These are phyloP conservation scores for Colletotrichum sp. DNA, from an alignment of 2,329 filamentous ascomycete species.

Conservation along the genomic window DNA sequence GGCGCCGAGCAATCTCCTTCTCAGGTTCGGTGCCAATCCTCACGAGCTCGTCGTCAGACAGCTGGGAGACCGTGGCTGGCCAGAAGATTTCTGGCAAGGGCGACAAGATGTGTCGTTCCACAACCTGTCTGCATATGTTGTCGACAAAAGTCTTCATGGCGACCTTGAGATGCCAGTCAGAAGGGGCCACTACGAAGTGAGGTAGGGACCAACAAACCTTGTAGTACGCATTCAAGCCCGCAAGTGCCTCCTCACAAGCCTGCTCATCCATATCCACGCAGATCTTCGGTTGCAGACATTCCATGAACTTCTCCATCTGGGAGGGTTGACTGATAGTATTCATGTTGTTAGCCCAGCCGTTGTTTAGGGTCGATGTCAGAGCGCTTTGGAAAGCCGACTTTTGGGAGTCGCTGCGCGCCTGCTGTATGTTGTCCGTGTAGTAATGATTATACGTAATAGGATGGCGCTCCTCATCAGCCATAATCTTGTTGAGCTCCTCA, in stretches of 20 bases:
- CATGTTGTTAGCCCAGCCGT: accelerated
- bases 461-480: slow-evolving; percentile 31
- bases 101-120: slow-evolving; percentile 25
- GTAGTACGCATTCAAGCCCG: slow-evolving; percentile 27
- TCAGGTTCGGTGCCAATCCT: slow-evolving; percentile 7
- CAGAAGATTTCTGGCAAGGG: slow-evolving; percentile 8
- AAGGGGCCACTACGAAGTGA: background rate
- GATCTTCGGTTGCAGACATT: background rate
- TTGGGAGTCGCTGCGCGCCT: slow-evolving; percentile 21
- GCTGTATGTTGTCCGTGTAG: slow-evolving; percentile 43
- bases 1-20: background rate
- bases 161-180: background rate
- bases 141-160: slow-evolving; percentile 27
- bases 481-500: background rate
- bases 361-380: background rate
- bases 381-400: background rate
- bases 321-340: accelerated
- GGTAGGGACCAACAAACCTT: background rate
- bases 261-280: slow-evolving; percentile 22
- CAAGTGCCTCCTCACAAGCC: slow-evolving; percentile 23
- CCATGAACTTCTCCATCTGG: background rate
- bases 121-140: slow-evolving; percentile 26
- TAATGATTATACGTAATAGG: slow-evolving; percentile 61
- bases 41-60: slow-evolving; percentile 3
- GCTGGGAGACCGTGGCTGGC: background rate